Evolutionary conservation across 2,329 filamentous ascomycete species (phyloP).

Genomic region (Botryotinia calthae): DNA sequence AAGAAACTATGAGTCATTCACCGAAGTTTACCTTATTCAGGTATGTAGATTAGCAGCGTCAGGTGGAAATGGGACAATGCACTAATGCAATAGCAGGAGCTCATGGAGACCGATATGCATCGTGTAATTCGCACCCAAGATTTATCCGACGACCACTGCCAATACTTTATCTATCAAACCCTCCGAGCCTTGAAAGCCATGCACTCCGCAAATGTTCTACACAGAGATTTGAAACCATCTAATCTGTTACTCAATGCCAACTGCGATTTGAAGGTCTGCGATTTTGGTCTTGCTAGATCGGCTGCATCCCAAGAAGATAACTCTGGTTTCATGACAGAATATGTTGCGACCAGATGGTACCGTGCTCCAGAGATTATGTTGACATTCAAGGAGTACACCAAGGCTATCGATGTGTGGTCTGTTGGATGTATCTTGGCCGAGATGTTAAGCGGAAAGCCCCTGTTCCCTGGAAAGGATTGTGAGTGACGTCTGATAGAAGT

Average conservation of each 20-base stretch:
- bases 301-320: slow-evolving; percentile 98
- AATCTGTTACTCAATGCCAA: slow-evolving; percentile 97
- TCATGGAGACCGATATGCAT: slow-evolving; percentile 99
- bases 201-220: slow-evolving; percentile 97
- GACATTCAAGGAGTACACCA: slow-evolving; percentile 99
- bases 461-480: slow-evolving; percentile 99
- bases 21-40: slow-evolving; percentile 98
- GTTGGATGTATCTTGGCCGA: slow-evolving; percentile 97
- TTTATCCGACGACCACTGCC: slow-evolving; percentile 97
- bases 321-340: slow-evolving; percentile 99
- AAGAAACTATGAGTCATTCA: slow-evolving; percentile 91
- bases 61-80: neutral
- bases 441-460: slow-evolving; percentile 96
- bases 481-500: slow-evolving; percentile 43
- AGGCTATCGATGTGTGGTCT: slow-evolving; percentile 98
- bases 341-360: slow-evolving; percentile 98
- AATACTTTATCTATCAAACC: slow-evolving; percentile 99
- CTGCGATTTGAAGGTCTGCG: slow-evolving; percentile 98
- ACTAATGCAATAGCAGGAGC: slow-evolving; percentile 57
- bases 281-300: slow-evolving; percentile 93
- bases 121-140: slow-evolving; percentile 98
- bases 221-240: slow-evolving; percentile 95
- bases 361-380: slow-evolving; percentile 99
- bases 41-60: slow-evolving; percentile 48
- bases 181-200: slow-evolving; percentile 96